Evolutionary conservation across 2,329 filamentous ascomycete species (phyloP).

Genomic region (Calonectria henricotiae): DNA sequence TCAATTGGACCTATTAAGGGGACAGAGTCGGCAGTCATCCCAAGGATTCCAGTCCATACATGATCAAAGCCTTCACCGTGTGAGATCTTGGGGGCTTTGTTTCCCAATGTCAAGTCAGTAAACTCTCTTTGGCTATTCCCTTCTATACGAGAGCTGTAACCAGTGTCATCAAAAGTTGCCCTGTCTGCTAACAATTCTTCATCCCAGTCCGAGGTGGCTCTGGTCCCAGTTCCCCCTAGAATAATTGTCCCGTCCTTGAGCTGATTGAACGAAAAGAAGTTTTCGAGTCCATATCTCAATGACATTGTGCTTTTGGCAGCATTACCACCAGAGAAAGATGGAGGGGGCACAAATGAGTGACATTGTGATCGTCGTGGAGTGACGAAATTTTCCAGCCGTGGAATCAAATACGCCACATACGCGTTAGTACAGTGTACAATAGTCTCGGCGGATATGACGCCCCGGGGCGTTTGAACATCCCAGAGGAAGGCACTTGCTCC

Average conservation of each 20-base stretch:
- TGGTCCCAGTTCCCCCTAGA: neutral
- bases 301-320: constrained; percentile 62
- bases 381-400: constrained; percentile 9
- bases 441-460: constrained; percentile 33
- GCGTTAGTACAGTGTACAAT: constrained; percentile 32
- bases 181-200: neutral
- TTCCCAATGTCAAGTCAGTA: neutral
- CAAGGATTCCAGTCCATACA: constrained; percentile 10
- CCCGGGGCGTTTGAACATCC: constrained; percentile 15
- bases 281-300: constrained; percentile 63
- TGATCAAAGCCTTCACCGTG: constrained; percentile 11
- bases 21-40: neutral
- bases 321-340: constrained; percentile 56
- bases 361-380: constrained; percentile 8
- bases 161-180: neutral
- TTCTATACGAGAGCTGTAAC: neutral
- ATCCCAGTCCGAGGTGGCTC: neutral
- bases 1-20: constrained; percentile 1
- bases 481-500: neutral
- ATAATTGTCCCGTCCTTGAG: constrained; percentile 1
- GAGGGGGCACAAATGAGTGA: constrained; percentile 50
- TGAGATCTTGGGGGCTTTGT: no score
- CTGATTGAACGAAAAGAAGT: constrained; percentile 69
- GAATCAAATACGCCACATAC: constrained; percentile 25
- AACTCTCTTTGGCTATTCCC: neutral